Evolutionary conservation across 2,329 filamentous ascomycete species (phyloP).

Genomic region (Cadophora malorum): DNA sequence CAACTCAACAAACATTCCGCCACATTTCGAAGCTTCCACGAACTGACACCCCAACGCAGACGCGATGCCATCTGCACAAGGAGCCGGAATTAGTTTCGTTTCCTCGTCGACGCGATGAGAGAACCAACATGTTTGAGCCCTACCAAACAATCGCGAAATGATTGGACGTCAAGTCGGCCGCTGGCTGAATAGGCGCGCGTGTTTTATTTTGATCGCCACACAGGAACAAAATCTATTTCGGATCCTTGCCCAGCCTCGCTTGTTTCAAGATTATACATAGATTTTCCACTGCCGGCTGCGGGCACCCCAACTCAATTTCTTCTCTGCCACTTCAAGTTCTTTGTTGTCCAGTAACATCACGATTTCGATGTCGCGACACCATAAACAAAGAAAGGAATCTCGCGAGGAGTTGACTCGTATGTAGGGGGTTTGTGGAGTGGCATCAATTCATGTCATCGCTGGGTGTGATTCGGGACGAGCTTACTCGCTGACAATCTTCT

Average conservation of each 20-base stretch:
- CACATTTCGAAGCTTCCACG: neutral
- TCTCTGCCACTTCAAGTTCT: conserved; percentile 7
- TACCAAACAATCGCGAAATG: conserved; percentile 15
- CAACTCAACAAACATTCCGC: neutral
- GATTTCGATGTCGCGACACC: conserved; percentile 4
- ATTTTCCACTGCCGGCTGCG: conserved; percentile 12
- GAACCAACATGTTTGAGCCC: conserved; percentile 10
- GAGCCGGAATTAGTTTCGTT: neutral
- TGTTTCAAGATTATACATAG: conserved; percentile 29
- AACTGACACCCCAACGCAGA: neutral
- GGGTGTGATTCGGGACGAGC: neutral
- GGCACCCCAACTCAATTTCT: neutral
- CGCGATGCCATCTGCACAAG: neutral
- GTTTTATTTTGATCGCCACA: conserved; percentile 20
- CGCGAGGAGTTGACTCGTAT: neutral
- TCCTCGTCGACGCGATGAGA: neutral
- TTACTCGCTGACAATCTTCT: neutral
- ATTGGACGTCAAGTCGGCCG: conserved; percentile 23
- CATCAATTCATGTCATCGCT: neutral
- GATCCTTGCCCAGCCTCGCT: conserved; percentile 22
- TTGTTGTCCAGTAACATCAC: conserved; percentile 12
- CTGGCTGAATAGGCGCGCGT: conserved; percentile 28
- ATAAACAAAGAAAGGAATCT: neutral
- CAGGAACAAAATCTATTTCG: conserved; percentile 22
- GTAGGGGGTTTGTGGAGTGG: neutral